A percentile compares a stretch with the other conserved stretches of the same genome.
Evolutionary conservation across 441 rosid genomes (phyloP).

Genomic region (Erodium trifolium): DNA sequence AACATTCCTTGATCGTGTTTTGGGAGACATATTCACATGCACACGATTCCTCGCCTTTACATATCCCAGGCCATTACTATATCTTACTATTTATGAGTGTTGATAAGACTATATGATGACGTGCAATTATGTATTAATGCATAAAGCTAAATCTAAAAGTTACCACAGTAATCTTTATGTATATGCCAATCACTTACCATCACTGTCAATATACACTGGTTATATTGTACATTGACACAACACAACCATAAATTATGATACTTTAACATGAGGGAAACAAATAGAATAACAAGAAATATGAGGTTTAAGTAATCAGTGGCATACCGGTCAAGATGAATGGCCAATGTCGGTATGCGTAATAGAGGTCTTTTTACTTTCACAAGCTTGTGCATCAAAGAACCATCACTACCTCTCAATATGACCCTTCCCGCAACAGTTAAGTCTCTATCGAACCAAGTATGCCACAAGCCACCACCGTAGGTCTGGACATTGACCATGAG

Average conservation of each 20-base stretch:
- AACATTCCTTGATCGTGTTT: background rate
- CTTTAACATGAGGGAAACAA: background rate
- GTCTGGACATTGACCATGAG: conserved; percentile 92
- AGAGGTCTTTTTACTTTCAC: conserved; percentile 77
- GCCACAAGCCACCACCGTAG: conserved; percentile 95
- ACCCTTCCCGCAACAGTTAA: conserved; percentile 93
- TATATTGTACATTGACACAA: background rate
- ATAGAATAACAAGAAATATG: background rate
- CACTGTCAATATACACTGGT: background rate
- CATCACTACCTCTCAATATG: conserved; percentile 56
- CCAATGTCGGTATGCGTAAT: conserved; percentile 74
- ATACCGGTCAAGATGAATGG: conserved; percentile 90
- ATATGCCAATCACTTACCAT: background rate
- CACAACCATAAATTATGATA: background rate
- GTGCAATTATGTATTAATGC: background rate
- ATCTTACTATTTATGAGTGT: background rate
- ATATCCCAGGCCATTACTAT: background rate
- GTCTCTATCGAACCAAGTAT: conserved; percentile 96
- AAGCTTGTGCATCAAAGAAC: conserved; percentile 67
- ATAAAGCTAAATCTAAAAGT: background rate
- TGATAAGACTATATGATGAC: background rate
- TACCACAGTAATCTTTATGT: background rate
- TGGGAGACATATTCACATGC: background rate
- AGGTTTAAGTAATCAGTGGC: conserved; percentile 17
- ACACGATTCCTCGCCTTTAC: background rate